Evolutionary conservation across 1,284 basidiomycete genomes (phyloP).

Genomic region (Earliella scabrosa): DNA sequence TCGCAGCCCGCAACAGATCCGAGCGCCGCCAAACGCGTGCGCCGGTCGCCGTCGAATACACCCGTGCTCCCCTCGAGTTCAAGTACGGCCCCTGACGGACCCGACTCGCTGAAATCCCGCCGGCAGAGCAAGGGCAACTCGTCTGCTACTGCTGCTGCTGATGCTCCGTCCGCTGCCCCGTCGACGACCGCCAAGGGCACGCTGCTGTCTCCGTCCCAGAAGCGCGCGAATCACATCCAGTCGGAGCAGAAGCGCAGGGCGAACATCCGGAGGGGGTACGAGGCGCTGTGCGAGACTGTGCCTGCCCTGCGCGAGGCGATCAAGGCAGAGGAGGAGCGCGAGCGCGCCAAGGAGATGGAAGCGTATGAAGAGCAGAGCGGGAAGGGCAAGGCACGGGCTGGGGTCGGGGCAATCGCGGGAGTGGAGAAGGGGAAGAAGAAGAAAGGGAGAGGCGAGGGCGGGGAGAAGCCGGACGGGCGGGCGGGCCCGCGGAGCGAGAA

Average conservation of each 20-base stretch:
- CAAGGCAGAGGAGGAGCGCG: constrained; percentile 60
- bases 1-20: constrained; percentile 20
- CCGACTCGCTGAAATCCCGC: constrained; percentile 14
- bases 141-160: too few relatives aligned
- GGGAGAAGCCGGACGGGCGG: constrained; percentile 76
- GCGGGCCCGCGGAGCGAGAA: constrained; percentile 87
- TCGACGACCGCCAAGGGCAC: constrained; percentile 30
- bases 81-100: constrained; percentile 12
- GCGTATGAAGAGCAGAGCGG: constrained; percentile 15
- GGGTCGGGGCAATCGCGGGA: not conserved
- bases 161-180: not conserved
- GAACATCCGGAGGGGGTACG: constrained; percentile 88
- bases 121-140: too few relatives aligned
- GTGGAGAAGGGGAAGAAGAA: constrained; percentile 42
- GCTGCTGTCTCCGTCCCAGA: constrained; percentile 64
- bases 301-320: constrained; percentile 83
- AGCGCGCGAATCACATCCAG: constrained; percentile 93
- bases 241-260: constrained; percentile 90
- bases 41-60: constrained; percentile 23
- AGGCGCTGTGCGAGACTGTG: constrained; percentile 79
- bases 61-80: constrained; percentile 13
- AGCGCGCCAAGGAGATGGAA: constrained; percentile 17
- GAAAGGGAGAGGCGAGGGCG: constrained; percentile 43
- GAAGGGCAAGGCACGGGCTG: constrained; percentile 18
- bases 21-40: constrained; percentile 28